Percentiles rank a stretch among this genome's conserved stretches.
phyloP scores from a whole-genome alignment of 2,329 filamentous ascomycete species.

The Monilinia fructicola region DNA sequence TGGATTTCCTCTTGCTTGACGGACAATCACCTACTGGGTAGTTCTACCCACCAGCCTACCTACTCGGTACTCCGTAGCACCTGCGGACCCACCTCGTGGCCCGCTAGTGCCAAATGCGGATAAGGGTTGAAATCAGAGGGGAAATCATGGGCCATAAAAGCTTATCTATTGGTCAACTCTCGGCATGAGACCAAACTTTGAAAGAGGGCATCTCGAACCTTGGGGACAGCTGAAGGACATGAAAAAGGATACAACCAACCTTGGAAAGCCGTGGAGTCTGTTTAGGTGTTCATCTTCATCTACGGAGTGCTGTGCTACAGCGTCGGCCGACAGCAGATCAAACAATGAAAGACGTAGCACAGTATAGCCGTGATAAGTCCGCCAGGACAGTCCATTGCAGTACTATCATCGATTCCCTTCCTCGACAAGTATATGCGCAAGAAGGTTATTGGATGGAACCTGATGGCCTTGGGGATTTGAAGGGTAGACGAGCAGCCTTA shows the following conservation, averaged over 20 bases:
- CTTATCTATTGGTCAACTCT: conserved; percentile 21
- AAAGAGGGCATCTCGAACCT: not conserved
- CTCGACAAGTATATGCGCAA: too few relatives aligned
- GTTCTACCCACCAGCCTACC: too few relatives aligned
- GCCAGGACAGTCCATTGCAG: too few relatives aligned
- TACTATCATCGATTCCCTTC: too few relatives aligned
- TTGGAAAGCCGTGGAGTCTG: too few relatives aligned
- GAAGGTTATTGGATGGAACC: too few relatives aligned
- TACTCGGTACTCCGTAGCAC: too few relatives aligned
- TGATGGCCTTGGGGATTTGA: not conserved
- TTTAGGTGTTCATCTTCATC: conserved; percentile 2
- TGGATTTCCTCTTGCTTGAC: conserved; percentile 1
- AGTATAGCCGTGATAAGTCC: too few relatives aligned
- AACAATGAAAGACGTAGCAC: not conserved
- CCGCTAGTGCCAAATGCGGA: conserved; percentile 7
- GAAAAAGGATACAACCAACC: not conserved
- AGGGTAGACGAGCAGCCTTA: too few relatives aligned
- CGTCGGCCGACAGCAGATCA: not conserved
- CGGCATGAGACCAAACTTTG: not conserved
- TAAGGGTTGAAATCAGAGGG: not conserved
- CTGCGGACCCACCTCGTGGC: too few relatives aligned
- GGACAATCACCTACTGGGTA: not conserved
- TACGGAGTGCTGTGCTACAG: too few relatives aligned
- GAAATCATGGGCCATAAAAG: conserved; percentile 8
- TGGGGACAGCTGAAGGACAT: too few relatives aligned